phyloP scores from a whole-genome alignment of 352 stramenopile genomes.

The Phytophthora boehmeriae region DNA sequence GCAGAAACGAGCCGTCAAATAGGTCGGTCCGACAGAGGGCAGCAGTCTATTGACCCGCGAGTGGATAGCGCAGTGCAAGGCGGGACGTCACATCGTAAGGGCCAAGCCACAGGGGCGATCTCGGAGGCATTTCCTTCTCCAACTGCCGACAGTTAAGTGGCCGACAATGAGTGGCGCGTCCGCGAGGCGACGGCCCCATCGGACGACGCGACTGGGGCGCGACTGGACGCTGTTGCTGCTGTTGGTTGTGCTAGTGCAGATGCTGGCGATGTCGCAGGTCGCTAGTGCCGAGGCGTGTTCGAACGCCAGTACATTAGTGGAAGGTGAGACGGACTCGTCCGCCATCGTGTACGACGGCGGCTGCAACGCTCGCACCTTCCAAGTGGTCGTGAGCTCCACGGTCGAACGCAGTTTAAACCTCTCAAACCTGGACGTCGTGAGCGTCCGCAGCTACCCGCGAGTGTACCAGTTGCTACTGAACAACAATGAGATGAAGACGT shows the following conservation, averaged over 20 bases:
- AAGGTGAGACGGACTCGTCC: constrained; percentile 35
- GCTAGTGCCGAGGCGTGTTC: constrained; percentile 27
- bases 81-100: constrained; percentile 28
- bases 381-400: constrained; percentile 36
- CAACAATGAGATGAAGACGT: constrained; percentile 63
- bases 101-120: not conserved
- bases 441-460: constrained; percentile 53
- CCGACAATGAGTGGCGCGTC: constrained; percentile 32
- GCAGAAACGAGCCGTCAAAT: not conserved
- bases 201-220: not conserved
- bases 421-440: constrained; percentile 59
- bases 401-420: constrained; percentile 61
- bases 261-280: constrained; percentile 8
- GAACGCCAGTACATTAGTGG: constrained; percentile 51
- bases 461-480: constrained; percentile 61
- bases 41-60: constrained; percentile 1
- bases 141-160: constrained; percentile 19
- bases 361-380: constrained; percentile 51
- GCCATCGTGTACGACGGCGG: constrained; percentile 59
- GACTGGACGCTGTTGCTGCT: constrained; percentile 11
- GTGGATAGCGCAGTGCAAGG: constrained; percentile 17
- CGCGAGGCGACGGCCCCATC: constrained; percentile 11
- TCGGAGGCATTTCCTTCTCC: constrained; percentile 16
- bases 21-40: not conserved
- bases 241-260: constrained; percentile 4